These are phyloP conservation scores for Pseudognaphalium luteoalbum DNA, from an alignment of 129 eudicot genomes.

Conservation along the genomic window DNA sequence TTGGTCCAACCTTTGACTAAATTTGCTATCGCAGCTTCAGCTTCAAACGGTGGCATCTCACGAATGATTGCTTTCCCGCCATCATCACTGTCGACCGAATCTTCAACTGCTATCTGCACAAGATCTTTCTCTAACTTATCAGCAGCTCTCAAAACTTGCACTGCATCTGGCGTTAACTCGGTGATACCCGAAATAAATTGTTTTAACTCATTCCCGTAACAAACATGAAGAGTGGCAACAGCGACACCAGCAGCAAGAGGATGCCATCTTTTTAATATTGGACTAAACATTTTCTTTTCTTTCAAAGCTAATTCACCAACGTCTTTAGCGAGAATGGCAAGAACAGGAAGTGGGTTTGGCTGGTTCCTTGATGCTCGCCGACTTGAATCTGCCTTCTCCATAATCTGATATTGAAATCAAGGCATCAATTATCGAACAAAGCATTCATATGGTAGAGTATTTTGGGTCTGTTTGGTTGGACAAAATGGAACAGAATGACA, in stretches of 20 bases:
- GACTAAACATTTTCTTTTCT: slow-evolving; percentile 78
- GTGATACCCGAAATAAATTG: slow-evolving; percentile 87
- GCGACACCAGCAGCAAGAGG: slow-evolving; percentile 98
- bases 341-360: slow-evolving; percentile 90
- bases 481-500: background rate
- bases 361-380: slow-evolving; percentile 94
- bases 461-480: background rate
- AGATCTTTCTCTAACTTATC: slow-evolving; percentile 95
- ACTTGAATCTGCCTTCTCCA: slow-evolving; percentile 99
- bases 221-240: slow-evolving; percentile 94
- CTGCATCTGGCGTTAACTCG: slow-evolving; percentile 95
- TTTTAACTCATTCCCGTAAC: slow-evolving; percentile 92
- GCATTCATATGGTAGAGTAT: background rate
- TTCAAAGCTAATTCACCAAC: slow-evolving; percentile 86
- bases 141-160: slow-evolving; percentile 86
- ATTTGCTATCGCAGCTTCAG: slow-evolving; percentile 83
- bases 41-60: slow-evolving; percentile 99
- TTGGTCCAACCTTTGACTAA: slow-evolving; percentile 87
- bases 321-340: slow-evolving; percentile 94
- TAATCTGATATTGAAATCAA: slow-evolving; percentile 50
- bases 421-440: background rate
- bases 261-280: slow-evolving; percentile 90
- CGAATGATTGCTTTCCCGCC: slow-evolving; percentile 97
- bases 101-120: slow-evolving; percentile 93
- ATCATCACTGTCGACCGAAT: slow-evolving; percentile 96